A percentile compares a stretch with the other conserved stretches of the same genome.
phyloP scores from a whole-genome alignment of 106 monocot species.

The Vanilla planifolia region DNA sequence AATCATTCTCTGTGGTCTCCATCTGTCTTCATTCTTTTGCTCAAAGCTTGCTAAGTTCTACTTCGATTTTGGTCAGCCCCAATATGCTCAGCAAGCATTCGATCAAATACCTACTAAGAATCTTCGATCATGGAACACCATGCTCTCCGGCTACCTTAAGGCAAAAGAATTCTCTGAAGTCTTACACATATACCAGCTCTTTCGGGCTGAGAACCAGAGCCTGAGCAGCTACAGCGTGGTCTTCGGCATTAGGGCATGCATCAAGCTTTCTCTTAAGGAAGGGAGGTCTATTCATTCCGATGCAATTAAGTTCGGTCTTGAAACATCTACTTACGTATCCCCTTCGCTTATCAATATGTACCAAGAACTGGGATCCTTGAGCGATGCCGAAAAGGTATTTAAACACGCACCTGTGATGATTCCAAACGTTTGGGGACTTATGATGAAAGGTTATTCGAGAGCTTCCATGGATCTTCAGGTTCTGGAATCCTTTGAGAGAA shows the following conservation, averaged over 20 bases:
- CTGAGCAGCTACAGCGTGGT: constrained; percentile 31
- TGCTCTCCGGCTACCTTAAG: constrained; percentile 30
- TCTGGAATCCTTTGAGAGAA: constrained; percentile 16
- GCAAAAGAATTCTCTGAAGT: constrained; percentile 11
- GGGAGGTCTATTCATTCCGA: constrained; percentile 26
- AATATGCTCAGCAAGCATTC: constrained; percentile 21
- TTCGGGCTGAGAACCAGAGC: constrained; percentile 2
- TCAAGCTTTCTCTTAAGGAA: constrained; percentile 6
- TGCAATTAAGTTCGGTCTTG: constrained; percentile 25
- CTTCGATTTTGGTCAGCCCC: constrained; percentile 11
- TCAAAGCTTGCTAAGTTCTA: constrained; percentile 27
- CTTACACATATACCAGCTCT: constrained; percentile 20
- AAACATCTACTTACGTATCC: constrained; percentile 17
- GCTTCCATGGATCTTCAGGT: constrained; percentile 17
- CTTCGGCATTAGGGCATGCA: constrained; percentile 30
- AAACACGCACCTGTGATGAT: not conserved
- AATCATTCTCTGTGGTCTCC: constrained; percentile 24
- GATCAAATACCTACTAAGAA: constrained; percentile 20
- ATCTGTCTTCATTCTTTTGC: constrained; percentile 24
- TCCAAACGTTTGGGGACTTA: constrained; percentile 23
- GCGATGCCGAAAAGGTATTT: constrained; percentile 29
- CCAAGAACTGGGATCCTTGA: constrained; percentile 19
- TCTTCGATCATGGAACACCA: constrained; percentile 34
- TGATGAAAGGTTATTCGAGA: constrained; percentile 36
- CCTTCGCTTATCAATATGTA: constrained; percentile 35